Evolutionary conservation across 768 basidiomycete genomes (phyloP).

Genomic region (Hypsizygus marmoreus): DNA sequence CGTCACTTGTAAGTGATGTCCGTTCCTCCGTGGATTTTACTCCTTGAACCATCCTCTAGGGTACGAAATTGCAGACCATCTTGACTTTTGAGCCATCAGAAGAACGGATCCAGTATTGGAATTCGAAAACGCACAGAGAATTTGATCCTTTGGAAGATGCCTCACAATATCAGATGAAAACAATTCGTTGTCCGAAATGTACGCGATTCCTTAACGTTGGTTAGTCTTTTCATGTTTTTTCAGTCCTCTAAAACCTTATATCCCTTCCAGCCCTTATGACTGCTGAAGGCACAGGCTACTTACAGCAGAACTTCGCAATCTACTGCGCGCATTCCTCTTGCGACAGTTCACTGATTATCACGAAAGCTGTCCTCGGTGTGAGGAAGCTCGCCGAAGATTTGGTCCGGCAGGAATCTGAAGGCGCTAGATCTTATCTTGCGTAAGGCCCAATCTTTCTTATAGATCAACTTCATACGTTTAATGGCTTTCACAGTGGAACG

Average conservation of each 20-base stretch:
- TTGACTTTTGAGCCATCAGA: neutral
- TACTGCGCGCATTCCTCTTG: slow-evolving; percentile 4
- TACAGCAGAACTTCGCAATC: slow-evolving; percentile 12
- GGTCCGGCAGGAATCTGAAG: neutral
- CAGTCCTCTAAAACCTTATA: neutral
- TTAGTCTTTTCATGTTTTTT: neutral
- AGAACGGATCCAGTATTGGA: slow-evolving; percentile 6
- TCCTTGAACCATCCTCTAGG: neutral
- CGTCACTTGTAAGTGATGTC: slow-evolving; percentile 2
- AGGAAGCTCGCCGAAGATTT: slow-evolving; percentile 15
- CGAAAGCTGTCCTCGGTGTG: slow-evolving; percentile 3
- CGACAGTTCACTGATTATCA: neutral
- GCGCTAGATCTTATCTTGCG: slow-evolving; percentile 6
- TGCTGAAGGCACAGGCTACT: slow-evolving; percentile 9
- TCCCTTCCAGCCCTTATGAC: slow-evolving; percentile 7
- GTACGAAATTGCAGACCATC: slow-evolving; percentile 1
- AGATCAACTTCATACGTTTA: neutral
- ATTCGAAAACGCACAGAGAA: neutral
- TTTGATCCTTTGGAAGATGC: slow-evolving; percentile 19
- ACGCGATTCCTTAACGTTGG: neutral
- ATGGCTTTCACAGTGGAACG: slow-evolving; percentile 6
- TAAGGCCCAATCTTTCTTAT: neutral
- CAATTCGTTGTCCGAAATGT: slow-evolving; percentile 13
- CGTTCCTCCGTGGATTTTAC: neutral
- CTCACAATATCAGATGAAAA: neutral